phyloP scores from a whole-genome alignment of 2,329 filamentous ascomycete species.

The Botryosphaeria dothidea region DNA sequence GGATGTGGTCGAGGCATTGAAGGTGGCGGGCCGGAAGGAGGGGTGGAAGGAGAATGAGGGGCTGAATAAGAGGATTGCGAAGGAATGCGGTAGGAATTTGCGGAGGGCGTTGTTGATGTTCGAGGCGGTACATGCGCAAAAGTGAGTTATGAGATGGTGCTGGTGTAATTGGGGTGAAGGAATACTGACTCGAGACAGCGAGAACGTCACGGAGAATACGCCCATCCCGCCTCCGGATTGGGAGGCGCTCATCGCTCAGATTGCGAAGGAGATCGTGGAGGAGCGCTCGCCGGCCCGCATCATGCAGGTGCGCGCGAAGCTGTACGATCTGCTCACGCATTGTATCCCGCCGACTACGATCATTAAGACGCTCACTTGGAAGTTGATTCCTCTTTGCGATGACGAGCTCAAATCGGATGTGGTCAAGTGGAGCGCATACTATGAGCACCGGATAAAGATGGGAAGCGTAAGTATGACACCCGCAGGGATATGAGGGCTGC shows the following conservation, averaged over 20 bases:
- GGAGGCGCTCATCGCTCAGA: constrained; percentile 86
- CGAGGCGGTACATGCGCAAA: constrained; percentile 94
- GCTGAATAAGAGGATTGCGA: constrained; percentile 81
- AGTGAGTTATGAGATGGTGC: constrained; percentile 60
- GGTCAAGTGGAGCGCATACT: constrained; percentile 94
- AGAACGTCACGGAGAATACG: constrained; percentile 84
- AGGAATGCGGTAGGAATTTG: constrained; percentile 87
- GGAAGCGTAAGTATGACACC: constrained; percentile 58
- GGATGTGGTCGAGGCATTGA: constrained; percentile 79
- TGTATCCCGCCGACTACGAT: constrained; percentile 96
- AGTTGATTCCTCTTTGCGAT: constrained; percentile 83
- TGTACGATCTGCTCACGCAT: constrained; percentile 97
- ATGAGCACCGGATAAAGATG: constrained; percentile 90
- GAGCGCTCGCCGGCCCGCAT: constrained; percentile 91
- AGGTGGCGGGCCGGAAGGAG: constrained; percentile 72
- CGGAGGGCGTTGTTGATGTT: constrained; percentile 92
- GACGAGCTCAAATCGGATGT: constrained; percentile 89
- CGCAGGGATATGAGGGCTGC: background rate
- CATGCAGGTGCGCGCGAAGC: constrained; percentile 81
- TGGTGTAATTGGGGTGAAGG: background rate
- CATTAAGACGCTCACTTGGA: constrained; percentile 92
- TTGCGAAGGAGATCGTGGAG: constrained; percentile 90
- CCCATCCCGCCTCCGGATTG: constrained; percentile 94
- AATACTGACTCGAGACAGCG: constrained; percentile 54
- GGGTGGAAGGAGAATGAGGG: constrained; percentile 75